Conservation (phyloP, 169 alveolate species). For the Plasmodium adleri region DNA sequence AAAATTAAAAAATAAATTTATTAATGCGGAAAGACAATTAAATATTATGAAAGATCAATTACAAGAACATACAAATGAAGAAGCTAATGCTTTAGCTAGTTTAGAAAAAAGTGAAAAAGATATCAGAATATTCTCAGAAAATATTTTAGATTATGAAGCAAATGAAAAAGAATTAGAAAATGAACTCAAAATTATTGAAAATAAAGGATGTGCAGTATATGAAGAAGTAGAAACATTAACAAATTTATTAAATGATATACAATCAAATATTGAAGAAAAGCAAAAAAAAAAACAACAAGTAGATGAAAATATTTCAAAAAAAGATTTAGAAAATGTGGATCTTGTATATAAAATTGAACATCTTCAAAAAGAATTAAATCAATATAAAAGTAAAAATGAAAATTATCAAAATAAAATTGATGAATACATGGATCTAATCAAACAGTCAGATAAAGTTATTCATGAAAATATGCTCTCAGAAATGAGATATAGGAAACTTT, state of each 20-base stretch:
- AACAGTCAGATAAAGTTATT: slow-evolving; percentile 31
- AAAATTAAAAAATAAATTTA: slow-evolving; percentile 67
- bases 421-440: slow-evolving; percentile 26
- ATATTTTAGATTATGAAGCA: slow-evolving; percentile 82
- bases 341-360: slow-evolving; percentile 43
- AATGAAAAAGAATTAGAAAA: slow-evolving; percentile 79
- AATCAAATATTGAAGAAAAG: slow-evolving; percentile 30
- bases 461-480: slow-evolving; percentile 19
- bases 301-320: slow-evolving; percentile 54
- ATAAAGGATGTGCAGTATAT: slow-evolving; percentile 77
- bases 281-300: slow-evolving; percentile 61
- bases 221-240: slow-evolving; percentile 22
- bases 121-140: slow-evolving; percentile 76
- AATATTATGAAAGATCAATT: slow-evolving; percentile 60
- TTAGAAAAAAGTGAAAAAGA: slow-evolving; percentile 82
- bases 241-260: slow-evolving; percentile 11
- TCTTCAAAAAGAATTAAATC: slow-evolving; percentile 37
- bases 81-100: slow-evolving; percentile 80
- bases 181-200: slow-evolving; percentile 83
- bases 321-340: slow-evolving; percentile 73
- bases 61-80: slow-evolving; percentile 77
- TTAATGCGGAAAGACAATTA: slow-evolving; percentile 76
- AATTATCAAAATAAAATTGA: slow-evolving; percentile 25
- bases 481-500: not conserved
- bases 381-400: not conserved